Evolutionary conservation across 257 asterid genomes (phyloP), one percentile per base, ranked within the genome.

Genomic region (Nicotiana attenuata): DNA sequence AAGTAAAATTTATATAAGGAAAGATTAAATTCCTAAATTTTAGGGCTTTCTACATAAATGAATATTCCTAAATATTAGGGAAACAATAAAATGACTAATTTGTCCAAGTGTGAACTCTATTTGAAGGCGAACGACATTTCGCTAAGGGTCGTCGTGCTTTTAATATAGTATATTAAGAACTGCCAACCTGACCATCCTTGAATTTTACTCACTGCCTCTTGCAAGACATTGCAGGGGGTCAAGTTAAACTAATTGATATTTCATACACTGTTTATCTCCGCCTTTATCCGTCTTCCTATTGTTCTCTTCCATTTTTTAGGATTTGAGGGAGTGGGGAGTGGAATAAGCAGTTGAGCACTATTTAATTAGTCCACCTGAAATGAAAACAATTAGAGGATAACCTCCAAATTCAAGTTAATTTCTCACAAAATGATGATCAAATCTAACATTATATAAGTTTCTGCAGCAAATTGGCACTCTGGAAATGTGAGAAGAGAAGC

Each of bases 401-500:
- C 31, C 66, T 80, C 65, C 20, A 65, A 50, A 71, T 31, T 33
- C 17, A 68, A 82, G 60, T 24, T 65, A 65, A 28, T 73, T 82
- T 31, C 83, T 29, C 31, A 20, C 52, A 9, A 16, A 50, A 17
- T 60, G 64, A 38, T 41, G 50, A 56, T 80, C 17, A 29, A 66
- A 55, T 81, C 83, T 83, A 33, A 83, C 60, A 55, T 66, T 11
- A 47, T 11, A 47, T 14, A 65, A 65, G 20, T 53, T 80, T 83
- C 15, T 89, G 84, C 94, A 93, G 98, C 84, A 81, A 83, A 87
- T 84, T 87, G 90, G 94, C 86, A 82, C 87, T 87, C 91, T 1
- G 92, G 92, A 67, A 90, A 90, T 64, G 86, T 87, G 77, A 87
- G 82, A 41, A 88, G 97, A 79, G 99, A 95, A 87, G 99, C 99